Percentiles rank a stretch among this genome's conserved stretches.
These are phyloP conservation scores for Aspergillus luchuensis DNA, from an alignment of 2,329 filamentous ascomycete species.

Conservation along the genomic window DNA sequence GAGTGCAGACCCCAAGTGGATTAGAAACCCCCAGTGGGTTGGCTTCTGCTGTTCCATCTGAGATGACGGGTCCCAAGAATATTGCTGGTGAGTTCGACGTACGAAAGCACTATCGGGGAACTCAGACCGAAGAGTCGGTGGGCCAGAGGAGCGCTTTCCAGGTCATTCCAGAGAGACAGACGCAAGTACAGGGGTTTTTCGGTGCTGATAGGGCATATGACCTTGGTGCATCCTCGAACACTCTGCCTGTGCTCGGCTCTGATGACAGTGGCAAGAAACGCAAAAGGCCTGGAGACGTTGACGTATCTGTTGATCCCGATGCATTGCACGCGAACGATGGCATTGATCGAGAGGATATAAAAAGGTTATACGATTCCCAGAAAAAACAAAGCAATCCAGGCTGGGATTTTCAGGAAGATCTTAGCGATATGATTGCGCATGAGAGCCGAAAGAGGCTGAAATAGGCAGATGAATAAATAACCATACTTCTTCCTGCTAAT, in stretches of 20 bases:
- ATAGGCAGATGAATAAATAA: conserved; percentile 77
- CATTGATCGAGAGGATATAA: conserved; percentile 81
- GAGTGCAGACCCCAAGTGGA: conserved; percentile 66
- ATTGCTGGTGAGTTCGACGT: conserved; percentile 87
- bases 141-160: conserved; percentile 80
- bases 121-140: conserved; percentile 79
- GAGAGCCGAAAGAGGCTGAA: conserved; percentile 90
- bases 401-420: conserved; percentile 82
- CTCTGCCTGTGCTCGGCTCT: conserved; percentile 73
- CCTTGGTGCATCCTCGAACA: conserved; percentile 63
- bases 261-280: conserved; percentile 78
- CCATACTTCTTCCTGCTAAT: conserved; percentile 23
- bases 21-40: conserved; percentile 80
- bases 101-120: conserved; percentile 80
- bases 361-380: conserved; percentile 74
- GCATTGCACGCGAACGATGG: conserved; percentile 72
- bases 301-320: conserved; percentile 88
- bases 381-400: conserved; percentile 67
- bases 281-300: conserved; percentile 95
- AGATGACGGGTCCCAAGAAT: conserved; percentile 73
- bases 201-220: conserved; percentile 94
- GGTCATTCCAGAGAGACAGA: conserved; percentile 84
- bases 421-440: conserved; percentile 93
- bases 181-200: conserved; percentile 89
- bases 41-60: conserved; percentile 76